Evolutionary conservation across 768 basidiomycete species (phyloP).

Genomic region (Coprinopsis marcescibilis): DNA sequence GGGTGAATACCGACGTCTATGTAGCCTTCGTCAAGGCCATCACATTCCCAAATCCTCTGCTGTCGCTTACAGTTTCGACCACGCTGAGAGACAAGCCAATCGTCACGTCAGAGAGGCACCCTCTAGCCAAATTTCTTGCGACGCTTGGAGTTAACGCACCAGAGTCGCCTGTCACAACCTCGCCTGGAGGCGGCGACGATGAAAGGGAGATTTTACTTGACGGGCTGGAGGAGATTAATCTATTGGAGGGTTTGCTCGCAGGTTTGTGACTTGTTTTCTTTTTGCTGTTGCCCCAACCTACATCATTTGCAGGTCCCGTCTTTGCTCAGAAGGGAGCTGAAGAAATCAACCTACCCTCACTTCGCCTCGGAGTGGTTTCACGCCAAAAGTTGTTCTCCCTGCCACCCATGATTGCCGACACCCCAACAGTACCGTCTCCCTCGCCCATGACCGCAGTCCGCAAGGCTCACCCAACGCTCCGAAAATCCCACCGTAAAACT

Average conservation of each 20-base stretch:
- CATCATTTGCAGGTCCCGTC: slow-evolving; percentile 35
- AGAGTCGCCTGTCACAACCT: slow-evolving; percentile 24
- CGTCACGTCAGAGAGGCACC: slow-evolving; percentile 35
- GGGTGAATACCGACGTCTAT: background rate
- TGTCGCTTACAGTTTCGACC: slow-evolving; percentile 80
- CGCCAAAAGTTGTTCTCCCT: slow-evolving; percentile 66
- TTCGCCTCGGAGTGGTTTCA: slow-evolving; percentile 62
- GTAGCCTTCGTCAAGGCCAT: slow-evolving; percentile 57
- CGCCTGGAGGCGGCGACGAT: slow-evolving; percentile 30
- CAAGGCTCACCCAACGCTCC: slow-evolving; percentile 58
- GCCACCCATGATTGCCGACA: slow-evolving; percentile 39
- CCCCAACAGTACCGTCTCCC: slow-evolving; percentile 39
- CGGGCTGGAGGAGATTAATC: slow-evolving; percentile 51
- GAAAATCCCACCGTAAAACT: slow-evolving; percentile 82
- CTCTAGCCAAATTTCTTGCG: slow-evolving; percentile 35
- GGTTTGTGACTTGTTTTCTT: slow-evolving; percentile 32
- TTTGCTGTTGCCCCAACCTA: background rate
- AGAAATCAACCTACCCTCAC: slow-evolving; percentile 53
- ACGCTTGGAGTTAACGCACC: slow-evolving; percentile 31
- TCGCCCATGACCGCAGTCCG: slow-evolving; percentile 45
- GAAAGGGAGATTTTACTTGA: slow-evolving; percentile 46
- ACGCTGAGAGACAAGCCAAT: slow-evolving; percentile 81
- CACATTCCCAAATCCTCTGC: slow-evolving; percentile 62
- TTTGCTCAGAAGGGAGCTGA: slow-evolving; percentile 27
- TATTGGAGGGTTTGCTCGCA: slow-evolving; percentile 55